A percentile compares a stretch with the other conserved stretches of the same genome.
phyloP scores from a whole-genome alignment of 139 green algal genomes.

The Dunaliella sp. region DNA sequence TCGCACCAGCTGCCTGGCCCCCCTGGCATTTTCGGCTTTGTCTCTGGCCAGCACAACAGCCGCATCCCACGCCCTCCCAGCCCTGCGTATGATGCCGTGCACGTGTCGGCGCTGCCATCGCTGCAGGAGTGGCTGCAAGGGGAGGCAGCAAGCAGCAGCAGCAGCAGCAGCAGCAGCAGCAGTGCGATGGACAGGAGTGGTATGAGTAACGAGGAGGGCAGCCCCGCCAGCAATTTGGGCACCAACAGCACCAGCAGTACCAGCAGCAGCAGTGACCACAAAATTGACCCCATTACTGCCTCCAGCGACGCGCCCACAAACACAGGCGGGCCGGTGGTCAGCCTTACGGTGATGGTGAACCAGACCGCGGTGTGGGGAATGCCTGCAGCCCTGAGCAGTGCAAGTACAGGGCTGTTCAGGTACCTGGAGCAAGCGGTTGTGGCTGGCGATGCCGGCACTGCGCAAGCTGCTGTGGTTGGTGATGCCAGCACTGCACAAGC shows the following conservation, averaged over 20 bases:
- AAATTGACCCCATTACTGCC: no score
- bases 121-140: neutral
- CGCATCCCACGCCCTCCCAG: neutral
- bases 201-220: neutral
- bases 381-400: slow-evolving; percentile 44
- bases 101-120: slow-evolving; percentile 42
- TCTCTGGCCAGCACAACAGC: no score
- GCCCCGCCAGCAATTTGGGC: neutral
- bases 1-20: no score
- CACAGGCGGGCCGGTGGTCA: neutral
- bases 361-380: slow-evolving; percentile 47
- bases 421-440: slow-evolving; percentile 21
- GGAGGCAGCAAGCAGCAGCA: neutral
- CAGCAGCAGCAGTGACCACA: neutral
- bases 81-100: slow-evolving; percentile 60
- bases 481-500: no score
- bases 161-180: neutral
- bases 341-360: slow-evolving; percentile 43
- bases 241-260: neutral
- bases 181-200: neutral
- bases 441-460: no score
- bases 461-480: no score
- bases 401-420: slow-evolving; percentile 44
- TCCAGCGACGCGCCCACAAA: neutral
- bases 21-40: no score